Evolutionary conservation across 129 eudicot genomes (phyloP).

Genomic region (Heracleum sosnowskyi): DNA sequence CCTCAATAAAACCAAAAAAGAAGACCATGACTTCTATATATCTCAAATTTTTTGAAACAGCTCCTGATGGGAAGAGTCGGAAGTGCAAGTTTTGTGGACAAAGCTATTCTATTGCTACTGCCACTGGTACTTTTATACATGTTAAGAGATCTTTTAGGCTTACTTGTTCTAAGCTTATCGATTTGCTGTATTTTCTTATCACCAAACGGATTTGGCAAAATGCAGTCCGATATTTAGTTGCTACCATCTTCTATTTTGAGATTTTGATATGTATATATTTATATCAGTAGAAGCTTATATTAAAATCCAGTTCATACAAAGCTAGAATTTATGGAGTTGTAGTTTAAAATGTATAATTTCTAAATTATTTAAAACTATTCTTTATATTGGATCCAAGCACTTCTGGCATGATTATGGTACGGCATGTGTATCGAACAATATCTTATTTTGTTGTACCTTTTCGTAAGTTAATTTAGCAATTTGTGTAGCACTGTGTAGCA

Average conservation of each 20-base stretch:
- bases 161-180: neutral
- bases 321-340: neutral
- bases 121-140: constrained; percentile 57
- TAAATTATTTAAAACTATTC: no score
- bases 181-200: neutral
- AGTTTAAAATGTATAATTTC: neutral
- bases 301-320: neutral
- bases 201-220: neutral
- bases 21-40: constrained; percentile 90
- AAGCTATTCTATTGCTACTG: constrained; percentile 94
- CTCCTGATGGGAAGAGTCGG: constrained; percentile 85
- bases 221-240: neutral
- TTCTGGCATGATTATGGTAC: neutral
- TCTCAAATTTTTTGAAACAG: constrained; percentile 81
- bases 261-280: neutral
- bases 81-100: constrained; percentile 96
- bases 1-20: constrained; percentile 60
- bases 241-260: neutral
- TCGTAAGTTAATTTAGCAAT: neutral
- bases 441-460: neutral
- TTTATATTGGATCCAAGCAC: neutral
- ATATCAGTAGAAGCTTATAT: neutral
- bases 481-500: neutral
- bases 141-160: neutral
- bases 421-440: neutral